phyloP scores from a whole-genome alignment of 1,284 basidiomycete genomes.

The Marasmius sp. region DNA sequence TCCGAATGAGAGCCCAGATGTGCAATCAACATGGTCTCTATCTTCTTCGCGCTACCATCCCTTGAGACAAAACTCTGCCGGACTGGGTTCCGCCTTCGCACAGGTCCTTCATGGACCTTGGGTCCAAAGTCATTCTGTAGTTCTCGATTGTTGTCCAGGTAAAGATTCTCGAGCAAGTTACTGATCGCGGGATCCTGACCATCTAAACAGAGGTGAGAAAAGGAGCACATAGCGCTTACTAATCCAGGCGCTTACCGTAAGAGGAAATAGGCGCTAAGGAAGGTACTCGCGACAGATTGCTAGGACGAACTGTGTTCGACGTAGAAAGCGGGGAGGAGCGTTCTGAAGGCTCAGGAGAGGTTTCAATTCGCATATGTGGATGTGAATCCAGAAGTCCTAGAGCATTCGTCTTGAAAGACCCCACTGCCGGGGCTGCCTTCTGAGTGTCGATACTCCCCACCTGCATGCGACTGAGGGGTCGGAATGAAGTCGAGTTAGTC shows the following conservation, averaged over 20 bases:
- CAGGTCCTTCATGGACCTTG: constrained; percentile 74
- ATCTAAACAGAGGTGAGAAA: constrained; percentile 45
- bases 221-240: neutral
- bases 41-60: constrained; percentile 53
- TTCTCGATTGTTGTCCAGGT: constrained; percentile 83
- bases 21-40: constrained; percentile 79
- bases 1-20: constrained; percentile 87
- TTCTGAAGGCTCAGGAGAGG: constrained; percentile 66
- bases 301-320: constrained; percentile 50
- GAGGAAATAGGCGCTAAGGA: constrained; percentile 63
- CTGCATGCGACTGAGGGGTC: constrained; percentile 60
- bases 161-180: constrained; percentile 85
- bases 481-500: constrained; percentile 60
- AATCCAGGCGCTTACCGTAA: constrained; percentile 54
- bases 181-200: constrained; percentile 86
- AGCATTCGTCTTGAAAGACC: constrained; percentile 76
- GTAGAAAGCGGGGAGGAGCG: constrained; percentile 67
- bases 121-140: constrained; percentile 89
- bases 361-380: constrained; percentile 58
- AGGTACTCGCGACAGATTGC: constrained; percentile 43
- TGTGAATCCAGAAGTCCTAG: constrained; percentile 75
- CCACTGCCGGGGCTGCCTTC: constrained; percentile 84
- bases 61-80: constrained; percentile 64
- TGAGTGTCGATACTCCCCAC: constrained; percentile 68
- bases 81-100: constrained; percentile 70